Conservation (phyloP, 441 rosid species). For the Populus hybrid region DNA sequence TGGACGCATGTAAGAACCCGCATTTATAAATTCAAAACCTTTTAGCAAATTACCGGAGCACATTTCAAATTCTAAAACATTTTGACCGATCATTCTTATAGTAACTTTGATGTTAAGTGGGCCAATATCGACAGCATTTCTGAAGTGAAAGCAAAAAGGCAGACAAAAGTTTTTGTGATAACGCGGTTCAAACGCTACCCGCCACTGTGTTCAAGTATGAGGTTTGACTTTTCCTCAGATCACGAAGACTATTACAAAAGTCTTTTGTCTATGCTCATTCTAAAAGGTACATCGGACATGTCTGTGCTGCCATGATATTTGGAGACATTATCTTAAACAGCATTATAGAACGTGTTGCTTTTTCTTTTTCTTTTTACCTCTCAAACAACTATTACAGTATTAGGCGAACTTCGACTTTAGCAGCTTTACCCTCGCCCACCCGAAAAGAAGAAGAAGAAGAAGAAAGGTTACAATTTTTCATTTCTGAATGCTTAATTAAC, state of each 20-base stretch:
- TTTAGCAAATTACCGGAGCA: background rate
- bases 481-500: background rate
- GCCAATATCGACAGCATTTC: background rate
- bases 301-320: constrained; percentile 1
- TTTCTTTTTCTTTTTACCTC: background rate
- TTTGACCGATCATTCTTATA: background rate
- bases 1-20: constrained; percentile 74
- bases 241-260: no score
- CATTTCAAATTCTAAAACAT: background rate
- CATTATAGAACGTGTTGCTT: background rate
- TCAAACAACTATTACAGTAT: no score
- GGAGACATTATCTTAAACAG: background rate
- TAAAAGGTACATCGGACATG: constrained; percentile 3
- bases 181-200: no score
- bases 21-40: constrained; percentile 17
- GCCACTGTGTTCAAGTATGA: no score
- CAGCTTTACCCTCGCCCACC: no score
- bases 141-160: background rate
- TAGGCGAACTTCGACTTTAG: no score
- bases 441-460: no score
- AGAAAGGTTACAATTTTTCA: background rate
- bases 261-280: background rate
- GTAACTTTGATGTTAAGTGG: background rate
- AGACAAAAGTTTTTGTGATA: no score
- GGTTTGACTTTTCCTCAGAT: no score